Evolutionary conservation across 495 filamentous ascomycete species (phyloP).

Genomic region (Friedmanniomyces simplex): DNA sequence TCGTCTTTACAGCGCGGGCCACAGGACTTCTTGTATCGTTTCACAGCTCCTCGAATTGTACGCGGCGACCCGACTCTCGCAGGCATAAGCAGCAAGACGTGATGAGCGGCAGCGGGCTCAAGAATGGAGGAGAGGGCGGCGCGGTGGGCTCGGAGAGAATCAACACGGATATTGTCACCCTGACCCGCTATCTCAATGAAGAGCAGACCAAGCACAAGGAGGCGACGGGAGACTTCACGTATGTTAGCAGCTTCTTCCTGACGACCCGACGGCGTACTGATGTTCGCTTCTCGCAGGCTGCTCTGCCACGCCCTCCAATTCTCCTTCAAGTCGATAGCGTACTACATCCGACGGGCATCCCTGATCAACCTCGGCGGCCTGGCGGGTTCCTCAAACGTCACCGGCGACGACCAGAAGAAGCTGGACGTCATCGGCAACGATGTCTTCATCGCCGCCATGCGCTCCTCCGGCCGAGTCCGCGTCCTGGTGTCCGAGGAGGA

Average conservation of each 20-base stretch:
- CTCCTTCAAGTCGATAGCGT: conserved; percentile 98
- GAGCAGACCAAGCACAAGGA: conserved; percentile 88
- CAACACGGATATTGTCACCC: conserved; percentile 91
- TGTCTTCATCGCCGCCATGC: conserved; percentile 90
- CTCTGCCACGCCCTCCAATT: conserved; percentile 97
- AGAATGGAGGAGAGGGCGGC: conserved; percentile 27
- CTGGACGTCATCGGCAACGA: conserved; percentile 98
- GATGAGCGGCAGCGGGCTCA: conserved; percentile 5
- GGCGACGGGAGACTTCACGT: conserved; percentile 98
- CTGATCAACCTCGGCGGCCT: conserved; percentile 82
- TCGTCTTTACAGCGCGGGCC: too few species aligned
- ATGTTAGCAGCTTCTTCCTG: conserved; percentile 25
- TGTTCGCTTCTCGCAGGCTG: conserved; percentile 44
- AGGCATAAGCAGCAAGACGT: neutral
- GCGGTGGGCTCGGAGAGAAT: conserved; percentile 57
- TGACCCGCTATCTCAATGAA: conserved; percentile 91
- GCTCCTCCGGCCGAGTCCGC: conserved; percentile 76
- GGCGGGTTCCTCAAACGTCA: conserved; percentile 87
- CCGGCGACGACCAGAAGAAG: conserved; percentile 98
- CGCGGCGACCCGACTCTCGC: neutral
- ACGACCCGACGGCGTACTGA: neutral
- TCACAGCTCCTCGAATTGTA: neutral
- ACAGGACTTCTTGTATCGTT: too few species aligned
- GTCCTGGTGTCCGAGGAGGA: conserved; percentile 94
- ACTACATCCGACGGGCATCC: conserved; percentile 97